Evolutionary conservation across 345 rosid genomes (phyloP).

Genomic region (Aegle marmelos): DNA sequence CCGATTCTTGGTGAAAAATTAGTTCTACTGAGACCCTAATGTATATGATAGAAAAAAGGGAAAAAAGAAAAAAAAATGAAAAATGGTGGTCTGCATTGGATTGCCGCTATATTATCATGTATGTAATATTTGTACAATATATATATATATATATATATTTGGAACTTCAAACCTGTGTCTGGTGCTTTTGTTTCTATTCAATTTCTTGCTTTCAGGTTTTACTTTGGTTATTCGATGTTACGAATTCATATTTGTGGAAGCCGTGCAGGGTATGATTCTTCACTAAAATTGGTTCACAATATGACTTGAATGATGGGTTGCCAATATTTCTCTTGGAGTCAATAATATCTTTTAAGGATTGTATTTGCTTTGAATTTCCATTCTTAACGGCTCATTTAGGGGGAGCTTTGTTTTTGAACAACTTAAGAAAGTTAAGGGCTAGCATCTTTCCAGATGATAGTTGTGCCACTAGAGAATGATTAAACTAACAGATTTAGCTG

Average conservation of each 20-base stretch:
- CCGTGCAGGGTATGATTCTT: background rate
- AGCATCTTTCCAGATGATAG: too few relatives aligned
- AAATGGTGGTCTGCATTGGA: constrained; percentile 44
- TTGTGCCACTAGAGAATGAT: too few relatives aligned
- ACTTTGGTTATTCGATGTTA: background rate
- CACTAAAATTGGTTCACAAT: background rate
- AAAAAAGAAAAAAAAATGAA: background rate
- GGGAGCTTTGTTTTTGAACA: background rate
- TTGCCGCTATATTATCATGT: constrained; percentile 24
- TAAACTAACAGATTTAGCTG: background rate
- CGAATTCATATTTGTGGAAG: background rate
- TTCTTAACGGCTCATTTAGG: background rate
- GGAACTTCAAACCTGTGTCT: background rate
- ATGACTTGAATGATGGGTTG: background rate
- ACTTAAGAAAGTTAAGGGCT: too few relatives aligned
- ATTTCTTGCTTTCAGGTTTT: background rate
- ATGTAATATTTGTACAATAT: constrained; percentile 24
- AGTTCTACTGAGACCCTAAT: constrained; percentile 17
- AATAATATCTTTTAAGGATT: background rate
- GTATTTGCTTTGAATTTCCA: background rate
- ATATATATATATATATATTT: constrained; percentile 17
- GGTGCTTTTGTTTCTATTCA: constrained; percentile 5
- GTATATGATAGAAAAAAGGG: constrained; percentile 16
- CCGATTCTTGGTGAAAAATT: constrained; percentile 24
- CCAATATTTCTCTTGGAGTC: background rate